Evolutionary conservation across 2,329 filamentous ascomycete genomes (phyloP), one percentile per base, ranked within the genome.

Genomic region (Bipolaris gigantea): DNA sequence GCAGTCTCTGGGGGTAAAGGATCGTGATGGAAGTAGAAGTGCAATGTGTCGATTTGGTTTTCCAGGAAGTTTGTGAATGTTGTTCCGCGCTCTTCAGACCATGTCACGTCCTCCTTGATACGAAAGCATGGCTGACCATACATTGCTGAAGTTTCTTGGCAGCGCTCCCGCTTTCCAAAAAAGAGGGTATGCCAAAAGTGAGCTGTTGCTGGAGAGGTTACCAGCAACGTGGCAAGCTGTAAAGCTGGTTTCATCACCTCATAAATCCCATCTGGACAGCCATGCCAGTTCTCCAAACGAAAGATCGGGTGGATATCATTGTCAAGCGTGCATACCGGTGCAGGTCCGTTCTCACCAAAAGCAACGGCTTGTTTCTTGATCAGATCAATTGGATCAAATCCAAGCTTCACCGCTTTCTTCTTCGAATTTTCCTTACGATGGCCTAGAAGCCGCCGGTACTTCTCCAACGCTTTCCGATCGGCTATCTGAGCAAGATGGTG

Each of bases 351-450:
- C 23, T 69, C 56, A 7, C 66, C 53, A 40, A 75, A 71, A 5
- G 64, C 65, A 9, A 76, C 67, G 33, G 73, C 73, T 63, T 74
- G 72, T 42, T 73, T 74, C 41, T 69, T 73, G 47, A 76, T 74
- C 39, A 76, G 50, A 19, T 76, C 72, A 33, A 72, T 64, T 16
- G 73, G 72, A 48, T 76, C 72, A 48, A 76, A 76, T 0, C 73
- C 73, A 33, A 74, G 65, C 35, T 65, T 73, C 11, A 71, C 41
- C 21, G 64, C 49, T 50, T 69, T 73, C 8, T 66, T 62, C 53
- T 73, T 73, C 2, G 61, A 50, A 15, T 62, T 53, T 36, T 72
- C 67, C 48, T 70, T 73, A 33, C 69, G 63, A 47, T 74, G 65
- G 2, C 72, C 72, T n/a, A 74, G 59, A 36, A 74, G 57, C n/a